Evolutionary conservation across 1,284 basidiomycete species (phyloP).

Genomic region (Athelia psychrophila): DNA sequence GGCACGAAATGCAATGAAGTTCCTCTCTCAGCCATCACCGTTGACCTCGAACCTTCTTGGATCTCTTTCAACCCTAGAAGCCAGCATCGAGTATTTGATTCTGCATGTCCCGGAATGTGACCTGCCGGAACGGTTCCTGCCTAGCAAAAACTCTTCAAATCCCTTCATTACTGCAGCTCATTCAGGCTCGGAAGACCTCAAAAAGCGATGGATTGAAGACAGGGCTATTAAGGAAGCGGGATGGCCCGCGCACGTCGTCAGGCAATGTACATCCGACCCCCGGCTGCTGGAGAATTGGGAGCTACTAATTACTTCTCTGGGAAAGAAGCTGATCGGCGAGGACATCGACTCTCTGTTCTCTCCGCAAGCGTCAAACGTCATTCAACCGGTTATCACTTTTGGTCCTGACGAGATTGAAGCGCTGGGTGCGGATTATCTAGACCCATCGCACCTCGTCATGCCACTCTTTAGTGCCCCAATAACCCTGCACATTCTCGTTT

Average conservation of each 20-base stretch:
- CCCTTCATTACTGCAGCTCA: conserved; percentile 64
- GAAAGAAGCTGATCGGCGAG: conserved; percentile 45
- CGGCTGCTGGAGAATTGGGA: conserved; percentile 45
- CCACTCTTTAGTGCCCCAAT: conserved; percentile 63
- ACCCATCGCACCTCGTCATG: conserved; percentile 49
- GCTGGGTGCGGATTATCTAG: conserved; percentile 49
- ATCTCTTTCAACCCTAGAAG: conserved; percentile 53
- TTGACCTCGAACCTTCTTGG: conserved; percentile 50
- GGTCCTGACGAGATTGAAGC: conserved; percentile 68
- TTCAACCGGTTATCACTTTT: conserved; percentile 33
- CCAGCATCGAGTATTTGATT: conserved; percentile 74
- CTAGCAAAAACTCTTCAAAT: conserved; percentile 63
- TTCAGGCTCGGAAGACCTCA: conserved; percentile 61
- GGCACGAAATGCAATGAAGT: conserved; percentile 44
- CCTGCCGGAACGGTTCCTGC: conserved; percentile 63
- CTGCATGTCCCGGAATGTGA: conserved; percentile 79
- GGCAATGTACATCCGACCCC: conserved; percentile 42
- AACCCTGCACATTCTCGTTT: conserved; percentile 65
- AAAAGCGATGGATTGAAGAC: conserved; percentile 81
- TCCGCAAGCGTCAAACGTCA: not conserved
- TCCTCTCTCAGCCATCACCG: conserved; percentile 50
- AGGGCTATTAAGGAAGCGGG: conserved; percentile 83
- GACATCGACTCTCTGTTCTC: conserved; percentile 22
- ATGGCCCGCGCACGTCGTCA: conserved; percentile 75
- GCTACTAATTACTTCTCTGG: conserved; percentile 47